Base-by-base conservation (phyloP, 2,329 filamentous ascomycete species). In the Fusarium mexicanum region DNA sequence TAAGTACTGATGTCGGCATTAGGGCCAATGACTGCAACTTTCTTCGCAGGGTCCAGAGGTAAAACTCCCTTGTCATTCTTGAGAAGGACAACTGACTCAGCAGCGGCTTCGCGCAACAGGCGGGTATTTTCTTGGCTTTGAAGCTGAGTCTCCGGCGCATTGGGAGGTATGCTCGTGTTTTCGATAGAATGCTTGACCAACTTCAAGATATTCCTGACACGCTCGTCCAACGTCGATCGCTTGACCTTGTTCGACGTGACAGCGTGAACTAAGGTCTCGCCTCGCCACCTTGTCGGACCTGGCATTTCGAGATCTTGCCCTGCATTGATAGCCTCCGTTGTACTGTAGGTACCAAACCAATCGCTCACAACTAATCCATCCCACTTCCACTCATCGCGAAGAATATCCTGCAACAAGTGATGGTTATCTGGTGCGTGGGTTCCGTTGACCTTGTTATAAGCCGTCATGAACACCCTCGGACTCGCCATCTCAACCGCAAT, bases 301-400 rank as follows among this genome's bases (percentile, higher is more conserved):
- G 62, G 62, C 62, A 64, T 64, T 18, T 64, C 62, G 7, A 64
- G 38, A 20, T 64, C 62, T 20, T 62, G 62, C 0, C 62, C 62
- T 3, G 62, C 62, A 6, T 64, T 44, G 38, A 64, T 64, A 0
- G 62, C 44, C 17, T 62, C 62, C 6, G 62, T 44, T 4, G 62
- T 64, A 8, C 62, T 64, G 38, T 64, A 64, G 0, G 62, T 64
- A 0, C 62, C 62, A 1, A 62, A 64, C 62, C 62, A 64, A 2
- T 64, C 62, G 24, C 62, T 64, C 1, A 64, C 58, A 14, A 64
- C 57, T 0, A 64, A 1, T 0, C 62, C 62, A 20, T 64, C 38
- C 57, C 57, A 64, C 6, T 64, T 64, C 62, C 62, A 64, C n/a
- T 64, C 62, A 13, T 62, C 44, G 6, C 62, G 37, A 0, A 64